Conservation (phyloP, 2,329 filamentous ascomycete genomes). For the Allantophomopsis lycopodina region DNA sequence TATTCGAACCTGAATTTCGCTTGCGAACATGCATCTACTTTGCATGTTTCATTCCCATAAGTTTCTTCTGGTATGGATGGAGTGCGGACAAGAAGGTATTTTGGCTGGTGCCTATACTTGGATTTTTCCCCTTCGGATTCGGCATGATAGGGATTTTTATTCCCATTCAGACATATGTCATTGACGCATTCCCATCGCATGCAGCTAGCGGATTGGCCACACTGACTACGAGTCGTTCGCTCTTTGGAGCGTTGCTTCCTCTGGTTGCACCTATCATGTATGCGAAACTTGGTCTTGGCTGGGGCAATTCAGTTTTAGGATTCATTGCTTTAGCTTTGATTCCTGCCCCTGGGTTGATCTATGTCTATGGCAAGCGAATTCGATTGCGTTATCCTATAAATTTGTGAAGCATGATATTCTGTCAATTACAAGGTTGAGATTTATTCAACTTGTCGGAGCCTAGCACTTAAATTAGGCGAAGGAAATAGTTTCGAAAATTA, state of each 20-base stretch:
- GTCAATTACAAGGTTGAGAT: too few relatives aligned
- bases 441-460: too few relatives aligned
- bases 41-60: constrained; percentile 34
- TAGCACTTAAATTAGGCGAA: too few relatives aligned
- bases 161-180: constrained; percentile 46
- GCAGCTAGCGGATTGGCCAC: constrained; percentile 13
- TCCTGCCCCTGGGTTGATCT: constrained; percentile 11
- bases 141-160: constrained; percentile 32
- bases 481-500: too few relatives aligned
- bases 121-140: constrained; percentile 17
- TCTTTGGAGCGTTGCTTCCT: constrained; percentile 11
- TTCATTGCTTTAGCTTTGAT: constrained; percentile 26
- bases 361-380: too few relatives aligned
- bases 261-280: constrained; percentile 12
- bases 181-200: constrained; percentile 19
- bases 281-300: background rate
- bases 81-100: constrained; percentile 36
- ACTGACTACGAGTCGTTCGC: constrained; percentile 9
- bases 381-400: too few relatives aligned
- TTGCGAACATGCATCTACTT: constrained; percentile 16
- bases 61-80: constrained; percentile 47
- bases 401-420: too few relatives aligned
- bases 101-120: constrained; percentile 38
- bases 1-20: too few relatives aligned
- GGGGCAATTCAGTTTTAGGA: too few relatives aligned